A percentile compares a stretch with the other conserved stretches of the same genome.
Conservation (phyloP, 352 stramenopile species). For the Albugo laibachii region DNA sequence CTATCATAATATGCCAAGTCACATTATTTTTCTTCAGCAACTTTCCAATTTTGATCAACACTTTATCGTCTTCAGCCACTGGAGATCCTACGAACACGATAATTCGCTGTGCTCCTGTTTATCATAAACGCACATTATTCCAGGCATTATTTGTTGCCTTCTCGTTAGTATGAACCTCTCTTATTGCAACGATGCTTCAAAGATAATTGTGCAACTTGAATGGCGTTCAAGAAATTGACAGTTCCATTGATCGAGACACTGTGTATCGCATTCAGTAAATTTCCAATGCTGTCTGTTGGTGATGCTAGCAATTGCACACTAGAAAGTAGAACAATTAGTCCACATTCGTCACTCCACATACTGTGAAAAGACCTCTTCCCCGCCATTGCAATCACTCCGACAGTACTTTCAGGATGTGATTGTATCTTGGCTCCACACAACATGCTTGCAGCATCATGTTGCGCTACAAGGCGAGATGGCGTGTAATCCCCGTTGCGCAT, state of each 20-base stretch:
- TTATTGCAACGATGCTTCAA: conserved; percentile 98
- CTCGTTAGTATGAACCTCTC: conserved; percentile 61
- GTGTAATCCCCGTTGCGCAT: conserved; percentile 99
- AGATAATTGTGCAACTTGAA: conserved; percentile 93
- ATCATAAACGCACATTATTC: background rate
- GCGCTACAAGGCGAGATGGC: conserved; percentile 92
- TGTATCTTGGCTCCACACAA: conserved; percentile 94
- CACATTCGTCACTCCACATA: background rate
- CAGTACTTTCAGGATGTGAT: conserved; percentile 95
- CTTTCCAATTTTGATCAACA: conserved; percentile 90
- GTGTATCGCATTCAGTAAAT: conserved; percentile 90
- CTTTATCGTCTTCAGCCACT: conserved; percentile 80
- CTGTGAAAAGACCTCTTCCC: conserved; percentile 37
- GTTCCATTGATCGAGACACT: conserved; percentile 73
- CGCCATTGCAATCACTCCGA: conserved; percentile 92
- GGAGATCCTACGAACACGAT: conserved; percentile 95
- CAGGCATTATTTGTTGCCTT: background rate
- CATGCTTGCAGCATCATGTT: conserved; percentile 96
- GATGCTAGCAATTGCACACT: conserved; percentile 89
- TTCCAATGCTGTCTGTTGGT: conserved; percentile 95
- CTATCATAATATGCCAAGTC: too few species aligned
- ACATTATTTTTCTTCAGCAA: conserved; percentile 99
- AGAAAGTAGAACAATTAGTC: background rate
- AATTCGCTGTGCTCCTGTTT: conserved; percentile 59
- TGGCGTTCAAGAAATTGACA: conserved; percentile 87